A percentile compares a stretch with the other conserved stretches of the same genome.
Conservation (phyloP, 2,329 filamentous ascomycete genomes). For the Cladosporium sp. region DNA sequence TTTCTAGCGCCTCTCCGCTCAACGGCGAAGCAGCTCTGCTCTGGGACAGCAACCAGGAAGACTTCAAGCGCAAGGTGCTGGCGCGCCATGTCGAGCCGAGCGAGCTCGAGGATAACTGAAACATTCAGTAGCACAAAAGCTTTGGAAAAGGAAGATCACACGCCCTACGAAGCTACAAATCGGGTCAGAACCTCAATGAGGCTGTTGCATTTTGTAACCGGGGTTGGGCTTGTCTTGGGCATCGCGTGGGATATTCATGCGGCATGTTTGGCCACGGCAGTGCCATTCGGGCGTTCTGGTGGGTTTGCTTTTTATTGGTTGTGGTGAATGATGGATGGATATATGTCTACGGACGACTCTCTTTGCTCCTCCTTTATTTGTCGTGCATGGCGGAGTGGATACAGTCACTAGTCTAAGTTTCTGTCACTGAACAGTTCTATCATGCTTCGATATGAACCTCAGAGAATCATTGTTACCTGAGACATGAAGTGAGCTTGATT, state of each 20-base stretch:
- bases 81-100: slow-evolving; percentile 60
- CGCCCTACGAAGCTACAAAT: background rate
- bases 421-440: background rate
- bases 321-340: background rate
- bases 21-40: slow-evolving; percentile 96
- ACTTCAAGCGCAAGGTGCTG: slow-evolving; percentile 78
- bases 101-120: slow-evolving; percentile 41
- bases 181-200: background rate
- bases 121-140: background rate
- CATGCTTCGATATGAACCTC: background rate
- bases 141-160: background rate
- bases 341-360: background rate
- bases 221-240: background rate
- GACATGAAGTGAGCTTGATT: background rate
- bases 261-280: background rate
- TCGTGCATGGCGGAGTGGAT: background rate
- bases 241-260: background rate
- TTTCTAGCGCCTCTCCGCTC: slow-evolving; percentile 76
- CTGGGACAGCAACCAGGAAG: slow-evolving; percentile 84
- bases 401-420: background rate
- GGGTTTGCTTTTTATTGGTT: background rate
- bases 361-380: background rate
- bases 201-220: background rate
- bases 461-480: background rate
- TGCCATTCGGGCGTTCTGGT: background rate